A percentile compares a stretch with the other conserved stretches of the same genome.
These are phyloP conservation scores for Beta vulgaris DNA, from an alignment of 148 eudicot species.

Conservation along the genomic window DNA sequence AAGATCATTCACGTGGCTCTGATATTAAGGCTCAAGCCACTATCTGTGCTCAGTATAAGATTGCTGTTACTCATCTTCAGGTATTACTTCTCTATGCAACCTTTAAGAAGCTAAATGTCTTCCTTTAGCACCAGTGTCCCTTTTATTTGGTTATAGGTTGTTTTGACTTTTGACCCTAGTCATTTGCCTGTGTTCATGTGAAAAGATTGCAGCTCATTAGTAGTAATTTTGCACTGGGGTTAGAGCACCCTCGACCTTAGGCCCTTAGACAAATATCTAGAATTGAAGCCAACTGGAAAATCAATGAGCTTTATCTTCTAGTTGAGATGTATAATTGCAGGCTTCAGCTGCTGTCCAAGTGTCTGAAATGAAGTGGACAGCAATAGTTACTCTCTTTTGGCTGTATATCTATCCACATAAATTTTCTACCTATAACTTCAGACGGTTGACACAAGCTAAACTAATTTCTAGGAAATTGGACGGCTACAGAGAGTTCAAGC, in stretches of 20 bases:
- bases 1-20: slow-evolving; percentile 90
- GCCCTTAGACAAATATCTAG: neutral
- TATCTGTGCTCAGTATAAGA: slow-evolving; percentile 97
- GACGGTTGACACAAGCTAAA: neutral
- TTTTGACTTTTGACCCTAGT: neutral
- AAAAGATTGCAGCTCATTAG: neutral
- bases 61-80: slow-evolving; percentile 94
- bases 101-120: neutral
- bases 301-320: neutral
- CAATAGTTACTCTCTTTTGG: neutral
- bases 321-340: neutral
- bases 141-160: neutral
- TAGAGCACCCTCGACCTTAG: neutral
- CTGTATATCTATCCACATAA: neutral
- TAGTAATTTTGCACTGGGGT: neutral
- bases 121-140: neutral
- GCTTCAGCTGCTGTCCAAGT: neutral
- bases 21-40: slow-evolving; percentile 97
- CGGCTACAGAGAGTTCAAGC: slow-evolving; percentile 89
- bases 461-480: slow-evolving; percentile 67
- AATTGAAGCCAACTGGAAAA: slow-evolving; percentile 1
- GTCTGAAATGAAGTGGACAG: neutral
- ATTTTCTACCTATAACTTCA: neutral
- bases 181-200: neutral
- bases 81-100: slow-evolving; percentile 31